Evolutionary conservation across 805 yeast genomes (phyloP).

Genomic region (Yamadazyma insecticola): DNA sequence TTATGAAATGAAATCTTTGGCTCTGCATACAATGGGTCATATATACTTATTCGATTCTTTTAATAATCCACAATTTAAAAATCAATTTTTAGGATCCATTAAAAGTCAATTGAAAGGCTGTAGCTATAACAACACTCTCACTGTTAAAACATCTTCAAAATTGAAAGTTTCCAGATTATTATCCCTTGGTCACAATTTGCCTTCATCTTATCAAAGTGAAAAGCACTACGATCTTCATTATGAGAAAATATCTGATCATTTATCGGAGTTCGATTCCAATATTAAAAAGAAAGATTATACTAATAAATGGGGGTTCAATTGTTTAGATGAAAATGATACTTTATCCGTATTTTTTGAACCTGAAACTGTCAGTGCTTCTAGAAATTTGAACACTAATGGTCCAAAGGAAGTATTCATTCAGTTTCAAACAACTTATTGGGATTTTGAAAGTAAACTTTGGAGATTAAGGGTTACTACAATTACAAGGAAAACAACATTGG

Average conservation of each 20-base stretch:
- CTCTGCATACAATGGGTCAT: slow-evolving; percentile 28
- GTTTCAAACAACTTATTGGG: slow-evolving; percentile 27
- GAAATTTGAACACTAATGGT: slow-evolving; percentile 12
- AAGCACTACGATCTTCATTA: slow-evolving; percentile 17
- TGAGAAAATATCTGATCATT: slow-evolving; percentile 29
- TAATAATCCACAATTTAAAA: slow-evolving; percentile 12
- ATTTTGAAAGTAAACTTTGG: slow-evolving; percentile 13
- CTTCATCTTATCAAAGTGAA: slow-evolving; percentile 26
- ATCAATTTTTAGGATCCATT: slow-evolving; percentile 3
- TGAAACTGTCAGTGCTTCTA: slow-evolving; percentile 21
- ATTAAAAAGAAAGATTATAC: slow-evolving; percentile 30
- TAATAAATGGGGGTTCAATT: slow-evolving; percentile 32
- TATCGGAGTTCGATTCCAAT: slow-evolving; percentile 27
- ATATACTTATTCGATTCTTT: slow-evolving; percentile 28
- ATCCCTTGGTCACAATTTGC: slow-evolving; percentile 29
- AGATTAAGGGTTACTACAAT: slow-evolving; percentile 28
- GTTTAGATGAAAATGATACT: slow-evolving; percentile 17
- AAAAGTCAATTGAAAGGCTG: no score
- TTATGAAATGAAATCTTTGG: slow-evolving; percentile 37
- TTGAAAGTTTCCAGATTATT: slow-evolving; percentile 29
- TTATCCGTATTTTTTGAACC: slow-evolving; percentile 30
- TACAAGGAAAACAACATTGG: slow-evolving; percentile 22
- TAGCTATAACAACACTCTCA: slow-evolving; percentile 11
- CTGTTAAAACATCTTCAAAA: slow-evolving; percentile 26
- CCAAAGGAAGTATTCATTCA: slow-evolving; percentile 26